These are phyloP conservation scores for Camellia japonica DNA, from an alignment of 148 eudicot genomes.

Conservation along the genomic window DNA sequence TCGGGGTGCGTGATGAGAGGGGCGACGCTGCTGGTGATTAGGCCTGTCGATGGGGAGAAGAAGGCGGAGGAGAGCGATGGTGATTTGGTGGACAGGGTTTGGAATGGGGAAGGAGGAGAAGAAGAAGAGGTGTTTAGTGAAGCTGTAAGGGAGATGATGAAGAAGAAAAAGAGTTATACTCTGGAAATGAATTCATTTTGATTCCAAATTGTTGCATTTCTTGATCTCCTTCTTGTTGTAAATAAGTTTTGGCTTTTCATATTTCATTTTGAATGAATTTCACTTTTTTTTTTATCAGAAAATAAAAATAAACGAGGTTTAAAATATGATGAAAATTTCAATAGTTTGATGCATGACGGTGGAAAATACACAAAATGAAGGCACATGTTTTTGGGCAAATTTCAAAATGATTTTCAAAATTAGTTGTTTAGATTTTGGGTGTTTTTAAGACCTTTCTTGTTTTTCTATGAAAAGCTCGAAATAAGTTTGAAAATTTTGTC, in stretches of 20 bases:
- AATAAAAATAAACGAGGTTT: too few relatives aligned
- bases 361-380: too few relatives aligned
- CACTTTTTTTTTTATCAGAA: too few relatives aligned
- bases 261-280: too few relatives aligned
- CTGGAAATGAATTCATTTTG: constrained; percentile 29
- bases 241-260: not conserved
- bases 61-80: constrained; percentile 5
- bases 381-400: too few relatives aligned
- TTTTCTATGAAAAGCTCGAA: too few relatives aligned
- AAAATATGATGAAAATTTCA: too few relatives aligned
- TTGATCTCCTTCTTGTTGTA: not conserved
- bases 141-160: constrained; percentile 20
- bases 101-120: not conserved
- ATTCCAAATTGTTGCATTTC: not conserved
- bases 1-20: constrained; percentile 56
- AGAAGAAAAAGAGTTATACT: constrained; percentile 16
- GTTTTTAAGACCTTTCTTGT: too few relatives aligned
- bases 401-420: too few relatives aligned
- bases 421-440: too few relatives aligned
- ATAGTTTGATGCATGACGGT: too few relatives aligned
- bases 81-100: constrained; percentile 14
- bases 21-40: constrained; percentile 59
- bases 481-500: too few relatives aligned
- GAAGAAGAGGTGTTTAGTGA: constrained; percentile 7
- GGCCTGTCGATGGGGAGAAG: constrained; percentile 28